Evolutionary conservation across 768 basidiomycete species (phyloP), one percentile per base, ranked within the genome.

Genomic region (Flagelloscypha sp.): DNA sequence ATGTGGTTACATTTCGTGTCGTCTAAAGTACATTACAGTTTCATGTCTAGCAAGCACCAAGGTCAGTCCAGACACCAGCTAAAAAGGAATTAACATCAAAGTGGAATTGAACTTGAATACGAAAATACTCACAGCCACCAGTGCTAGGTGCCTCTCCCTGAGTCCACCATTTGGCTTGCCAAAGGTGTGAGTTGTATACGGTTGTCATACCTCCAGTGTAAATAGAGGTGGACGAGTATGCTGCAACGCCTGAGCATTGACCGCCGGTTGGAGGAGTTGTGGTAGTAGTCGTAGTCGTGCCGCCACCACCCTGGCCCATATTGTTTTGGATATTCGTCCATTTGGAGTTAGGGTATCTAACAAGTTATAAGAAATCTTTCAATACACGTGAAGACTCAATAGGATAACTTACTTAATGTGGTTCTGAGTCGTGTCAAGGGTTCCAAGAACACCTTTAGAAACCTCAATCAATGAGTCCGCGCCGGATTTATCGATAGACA

Each of bases 321-420:
- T 79, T 79, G 52, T 57, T 70, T 17, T 68, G 66, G 45, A 84
- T 68, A 53, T 84, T 84, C 53, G 76, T 74, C 72, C 74, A 85
- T 47, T 76, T 74, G 57, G 77, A 80, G 47, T 71, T 61, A 6
- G 80, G 80, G 57, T 62, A 82, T 49, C 76, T 79, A 42, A 17
- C 18, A 28, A n/a, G n/a, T n/a, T n/a, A n/a, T n/a, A n/a, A 4
- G 6, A 33, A 17, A 21, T 21, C 19, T 27, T 11, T 7, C 8
- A 19, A 12, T 17, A 7, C 9, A 27, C 1, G 22, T 27, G 25
- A 3, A 21, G 12, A 11, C 12, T 9, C 27, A 4, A 24, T 20
- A 22, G n/a, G 29, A 13, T 25, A n/a, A 42, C 59, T 28, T 44
- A 77, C 75, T 57, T 58, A 45, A 82, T 69, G 39, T 82, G 79